These are phyloP conservation scores for Oryza glumipatula DNA, from an alignment of 176 grass and related monocot species.

Conservation along the genomic window DNA sequence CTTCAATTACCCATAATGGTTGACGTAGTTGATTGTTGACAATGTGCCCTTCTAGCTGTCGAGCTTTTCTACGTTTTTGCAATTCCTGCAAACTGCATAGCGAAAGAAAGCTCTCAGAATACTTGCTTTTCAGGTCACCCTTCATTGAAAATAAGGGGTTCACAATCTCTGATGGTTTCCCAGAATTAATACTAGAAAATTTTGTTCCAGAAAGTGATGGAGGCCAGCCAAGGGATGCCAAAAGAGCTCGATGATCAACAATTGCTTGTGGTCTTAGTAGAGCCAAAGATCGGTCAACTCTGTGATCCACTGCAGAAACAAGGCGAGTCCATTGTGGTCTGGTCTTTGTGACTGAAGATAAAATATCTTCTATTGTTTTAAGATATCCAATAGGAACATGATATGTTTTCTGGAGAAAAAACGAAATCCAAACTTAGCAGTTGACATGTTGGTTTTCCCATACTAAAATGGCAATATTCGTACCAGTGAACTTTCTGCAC, in stretches of 20 bases:
- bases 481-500: conserved; percentile 62
- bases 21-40: conserved; percentile 59
- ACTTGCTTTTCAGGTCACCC: conserved; percentile 75
- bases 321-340: conserved; percentile 79
- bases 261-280: conserved; percentile 87
- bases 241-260: conserved; percentile 81
- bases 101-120: conserved; percentile 85
- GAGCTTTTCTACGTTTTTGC: conserved; percentile 77
- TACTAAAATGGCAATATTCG: conserved; percentile 32
- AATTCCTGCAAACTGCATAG: conserved; percentile 88
- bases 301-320: conserved; percentile 81
- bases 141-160: conserved; percentile 87
- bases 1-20: conserved; percentile 94
- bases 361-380: conserved; percentile 76
- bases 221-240: conserved; percentile 85
- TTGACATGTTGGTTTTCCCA: conserved; percentile 29
- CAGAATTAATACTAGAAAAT: conserved; percentile 50
- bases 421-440: conserved; percentile 29
- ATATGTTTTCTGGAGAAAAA: conserved; percentile 56
- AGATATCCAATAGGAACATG: conserved; percentile 62
- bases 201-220: conserved; percentile 69
- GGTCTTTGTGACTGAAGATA: conserved; percentile 57
- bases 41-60: conserved; percentile 74
- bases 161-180: conserved; percentile 52
- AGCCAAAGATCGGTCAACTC: conserved; percentile 92